Conservation (phyloP, 208 protist species). For the Trypanosoma scelopori region DNA sequence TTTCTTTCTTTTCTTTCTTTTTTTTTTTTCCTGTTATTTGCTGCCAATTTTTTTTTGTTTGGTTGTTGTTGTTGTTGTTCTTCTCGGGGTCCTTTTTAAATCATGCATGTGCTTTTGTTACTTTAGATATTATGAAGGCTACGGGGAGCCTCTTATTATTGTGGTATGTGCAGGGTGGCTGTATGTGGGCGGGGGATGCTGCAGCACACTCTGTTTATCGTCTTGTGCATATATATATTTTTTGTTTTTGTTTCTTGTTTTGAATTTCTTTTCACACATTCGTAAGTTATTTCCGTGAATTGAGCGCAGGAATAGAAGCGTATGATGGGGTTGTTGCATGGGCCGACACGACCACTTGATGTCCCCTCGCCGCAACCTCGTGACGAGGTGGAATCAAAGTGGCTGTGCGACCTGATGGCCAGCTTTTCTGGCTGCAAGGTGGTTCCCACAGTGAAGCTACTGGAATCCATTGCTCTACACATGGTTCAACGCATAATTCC, state of each 20-base stretch:
- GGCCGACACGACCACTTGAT: slow-evolving; percentile 34
- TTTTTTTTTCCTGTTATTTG: background rate
- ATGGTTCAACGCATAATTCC: slow-evolving; percentile 13
- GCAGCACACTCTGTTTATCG: too few species aligned
- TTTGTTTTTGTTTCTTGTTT: slow-evolving; percentile 18
- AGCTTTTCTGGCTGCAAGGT: background rate
- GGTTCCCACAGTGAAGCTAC: background rate
- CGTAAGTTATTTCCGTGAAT: background rate
- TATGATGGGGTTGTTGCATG: slow-evolving; percentile 25
- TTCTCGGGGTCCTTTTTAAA: too few species aligned
- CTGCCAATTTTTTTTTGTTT: slow-evolving; percentile 5
- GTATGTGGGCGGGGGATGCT: too few species aligned
- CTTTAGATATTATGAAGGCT: too few species aligned
- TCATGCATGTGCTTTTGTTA: too few species aligned
- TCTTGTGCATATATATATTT: background rate
- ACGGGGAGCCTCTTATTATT: too few species aligned
- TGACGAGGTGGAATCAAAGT: slow-evolving; percentile 27
- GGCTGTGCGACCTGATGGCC: slow-evolving; percentile 5
- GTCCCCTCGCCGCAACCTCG: slow-evolving; percentile 17
- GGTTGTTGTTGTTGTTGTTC: background rate
- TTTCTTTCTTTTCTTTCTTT: background rate
- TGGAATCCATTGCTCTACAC: slow-evolving; percentile 23
- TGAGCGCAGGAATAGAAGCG: background rate
- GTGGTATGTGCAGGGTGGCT: too few species aligned
- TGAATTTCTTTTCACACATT: background rate